Evolutionary conservation across 345 rosid species (phyloP), one percentile per base, ranked within the genome.

Genomic region (Pseudoturritis turrita): DNA sequence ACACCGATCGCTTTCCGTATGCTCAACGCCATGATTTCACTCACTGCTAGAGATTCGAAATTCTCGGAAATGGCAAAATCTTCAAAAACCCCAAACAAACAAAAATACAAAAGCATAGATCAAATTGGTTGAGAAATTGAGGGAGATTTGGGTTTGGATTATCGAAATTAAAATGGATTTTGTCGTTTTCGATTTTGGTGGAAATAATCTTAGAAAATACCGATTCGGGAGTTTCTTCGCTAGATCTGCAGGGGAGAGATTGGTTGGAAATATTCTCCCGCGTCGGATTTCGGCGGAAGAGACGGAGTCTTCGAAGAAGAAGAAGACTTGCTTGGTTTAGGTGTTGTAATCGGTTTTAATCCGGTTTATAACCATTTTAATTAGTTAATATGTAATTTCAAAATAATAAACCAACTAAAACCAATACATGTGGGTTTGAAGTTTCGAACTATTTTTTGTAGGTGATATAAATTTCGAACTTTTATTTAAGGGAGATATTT

Each of bases 1-100:
- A 91, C 87, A 31, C 96, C 96, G 67, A 89, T 84, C 77, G 96
- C 96, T 75, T 84, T 89, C 26, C 91, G 89, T 36, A 89, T 89
- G 82, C 83, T 89, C 63, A 87, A 73, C 80, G 94, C 82, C 91
- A 89, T 89, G 78, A 69, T 63, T 29, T 23, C 11, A 17, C n/a
- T n/a, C n/a, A n/a, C n/a, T n/a, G n/a, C n/a, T n/a, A n/a, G n/a
- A n/a, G 72, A 65, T 79, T 61, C 39, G 28, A n/a, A 65, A 23
- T 28, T 44, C 45, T 70, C 21, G 13, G 22, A 1, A 33, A 63
- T 4, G 11, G 7, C 23, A 19, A 35, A 25, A 7, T 33, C 17
- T 50, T 39, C 44, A 21, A 31, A 39, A 70, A 58, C 3, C 23
- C 40, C 62, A 62, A 26, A 44, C 50, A n/a, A 25, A 10, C 41